Base-by-base conservation (phyloP, 2,329 filamentous ascomycete genomes). In the Fusarium ramigenum region DNA sequence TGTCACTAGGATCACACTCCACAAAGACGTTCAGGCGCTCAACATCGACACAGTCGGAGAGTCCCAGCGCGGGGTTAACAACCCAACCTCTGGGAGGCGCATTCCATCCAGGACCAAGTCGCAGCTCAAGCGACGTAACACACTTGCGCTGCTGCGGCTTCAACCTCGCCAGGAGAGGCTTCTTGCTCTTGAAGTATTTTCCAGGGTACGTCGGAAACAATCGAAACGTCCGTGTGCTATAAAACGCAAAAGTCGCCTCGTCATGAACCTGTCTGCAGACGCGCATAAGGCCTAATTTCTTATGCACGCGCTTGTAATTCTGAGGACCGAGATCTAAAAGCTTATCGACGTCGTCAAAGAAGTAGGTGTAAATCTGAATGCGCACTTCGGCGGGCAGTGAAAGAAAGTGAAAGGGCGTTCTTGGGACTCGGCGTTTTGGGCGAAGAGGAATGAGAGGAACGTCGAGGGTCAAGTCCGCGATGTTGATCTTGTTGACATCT, bases 71-170 rank as follows among this genome's bases (percentile, higher is more conserved):
- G 9, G 87, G 83, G 72, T 91, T 91, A 18, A 93, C 90, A 3
- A 90, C 88, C 91, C 93, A 95, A 56, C 91, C 89, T 39, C 85
- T 85, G 2, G 93, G 93, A 19, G 93, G 93, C 64, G 88, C 88
- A 69, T 85, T 90, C 89, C 92, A 95, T 25, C 92, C 92, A 0
- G 92, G 92, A 0, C 93, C 93, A 0, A 95, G 84, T 6, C 93
- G 88, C 60, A 95, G 81, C 80, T 95, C 91, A 6, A 95, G 82
- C 1, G 88, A 88, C 2, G 87, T 90, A 49, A 95, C 85, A 50
- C 83, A 86, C 21, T 84, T 83, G 39, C 92, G 88, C 64, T 93
- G 91, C 36, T 83, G 84, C 1, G 88, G 81, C 25, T 90, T 89
- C 61, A 95, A 82, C 23, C 92, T 90, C 10, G 91, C 87, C 34